phyloP scores from a whole-genome alignment of 176 grass and related monocot species.

The Aegilops sharonensis region DNA sequence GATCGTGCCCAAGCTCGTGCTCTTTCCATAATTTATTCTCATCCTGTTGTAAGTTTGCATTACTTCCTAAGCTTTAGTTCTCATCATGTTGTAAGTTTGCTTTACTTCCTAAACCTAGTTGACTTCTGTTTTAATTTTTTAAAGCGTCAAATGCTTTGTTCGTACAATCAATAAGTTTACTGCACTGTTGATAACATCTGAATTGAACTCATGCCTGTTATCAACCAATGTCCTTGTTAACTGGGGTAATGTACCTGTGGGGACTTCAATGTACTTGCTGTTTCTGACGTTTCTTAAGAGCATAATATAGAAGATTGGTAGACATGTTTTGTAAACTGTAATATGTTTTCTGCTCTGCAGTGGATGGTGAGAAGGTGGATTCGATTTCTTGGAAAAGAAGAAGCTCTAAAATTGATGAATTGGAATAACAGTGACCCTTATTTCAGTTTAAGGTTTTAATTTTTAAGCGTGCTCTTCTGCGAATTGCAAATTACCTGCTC shows the following conservation, averaged over 20 bases:
- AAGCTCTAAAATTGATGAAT: conserved; percentile 87
- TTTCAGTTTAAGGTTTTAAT: conserved; percentile 79
- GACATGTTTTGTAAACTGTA: conserved; percentile 24
- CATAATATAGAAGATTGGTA: conserved; percentile 31
- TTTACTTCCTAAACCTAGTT: conserved; percentile 13
- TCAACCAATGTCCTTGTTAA: conserved; percentile 15
- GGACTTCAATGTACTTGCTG: conserved; percentile 13
- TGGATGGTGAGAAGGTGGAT: conserved; percentile 99
- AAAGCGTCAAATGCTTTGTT: background rate
- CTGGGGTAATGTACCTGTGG: background rate
- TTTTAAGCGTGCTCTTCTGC: conserved; percentile 5
- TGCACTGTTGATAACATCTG: background rate
- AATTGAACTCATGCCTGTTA: background rate
- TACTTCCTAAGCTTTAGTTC: conserved; percentile 57
- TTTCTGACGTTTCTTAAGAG: conserved; percentile 13
- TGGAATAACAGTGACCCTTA: conserved; percentile 94
- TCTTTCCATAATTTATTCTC: conserved; percentile 88
- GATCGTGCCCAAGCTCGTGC: conserved; percentile 83
- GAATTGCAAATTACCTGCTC: conserved; percentile 2
- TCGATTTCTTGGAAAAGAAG: conserved; percentile 65
- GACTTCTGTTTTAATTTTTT: background rate
- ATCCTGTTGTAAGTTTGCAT: conserved; percentile 80
- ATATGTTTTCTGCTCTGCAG: conserved; percentile 37
- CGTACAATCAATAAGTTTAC: background rate
- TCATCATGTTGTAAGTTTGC: conserved; percentile 72